Base-by-base conservation (phyloP, 1,139 yeast species). In the Tardiomyces depauwii region DNA sequence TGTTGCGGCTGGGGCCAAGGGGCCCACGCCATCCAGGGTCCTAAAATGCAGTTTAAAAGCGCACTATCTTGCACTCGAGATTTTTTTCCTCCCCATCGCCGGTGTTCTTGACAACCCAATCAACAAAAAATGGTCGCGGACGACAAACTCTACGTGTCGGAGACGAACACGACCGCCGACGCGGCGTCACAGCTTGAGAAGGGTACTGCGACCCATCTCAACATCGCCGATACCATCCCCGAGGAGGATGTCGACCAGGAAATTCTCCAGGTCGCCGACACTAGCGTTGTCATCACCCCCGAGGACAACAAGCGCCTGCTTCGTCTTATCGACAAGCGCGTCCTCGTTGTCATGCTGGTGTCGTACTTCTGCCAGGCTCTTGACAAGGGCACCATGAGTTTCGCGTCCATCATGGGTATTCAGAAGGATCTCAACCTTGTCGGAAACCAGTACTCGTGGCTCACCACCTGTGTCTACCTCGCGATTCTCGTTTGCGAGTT, bases 401-500 rank as follows among this genome's bases (percentile, higher is more conserved):
- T 68, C 42, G 71, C 76, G 33, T 71, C 75, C 11, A 63, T 73
- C 48, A 68, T 70, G 55, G 76, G 75, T 18, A 49, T 72, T 33
- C 55, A 54, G 42, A 57, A 55, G 11, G 74, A 69, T 45, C 52
- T 57, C 25, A 47, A 70, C 43, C 55, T 73, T 44, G 53, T 48
- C 1, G 72, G 72, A n/a, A 64, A 63, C 44, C 65, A 71, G 48
- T 75, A 72, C 53, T 62, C 73, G 30, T 74, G 79, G 79, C 53
- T 69, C 9, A 68, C 74, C 4, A 64, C 76, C 1, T 62, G 71
- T 43, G 58, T 74, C 42, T 74, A 67, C 53, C 60, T 75, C 44
- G 79, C 78, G 18, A 71, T 70, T 28, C 59, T 75, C 25, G 66
- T 62, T n/a, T 68, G 70, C 38, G 67, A 65, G 54, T 63, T 66